Conservation (phyloP, 2,329 filamentous ascomycete species). For the Fusarium burgessii region DNA sequence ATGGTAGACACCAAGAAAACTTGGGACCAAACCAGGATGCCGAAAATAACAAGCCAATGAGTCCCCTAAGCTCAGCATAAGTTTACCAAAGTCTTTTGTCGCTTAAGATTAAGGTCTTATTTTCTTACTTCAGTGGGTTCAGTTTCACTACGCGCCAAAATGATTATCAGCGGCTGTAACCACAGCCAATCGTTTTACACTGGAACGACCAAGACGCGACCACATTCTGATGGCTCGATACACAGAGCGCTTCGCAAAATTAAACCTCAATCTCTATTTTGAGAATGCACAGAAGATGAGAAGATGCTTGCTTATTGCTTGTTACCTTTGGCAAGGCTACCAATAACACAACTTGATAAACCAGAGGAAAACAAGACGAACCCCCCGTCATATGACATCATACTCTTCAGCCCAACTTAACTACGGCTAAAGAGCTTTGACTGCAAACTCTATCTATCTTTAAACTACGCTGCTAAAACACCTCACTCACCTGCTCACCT, state of each 20-base stretch:
- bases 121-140: neutral
- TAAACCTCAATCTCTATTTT: neutral
- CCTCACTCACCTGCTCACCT: neutral
- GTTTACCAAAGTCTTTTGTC: too few species aligned
- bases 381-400: slow-evolving; percentile 35
- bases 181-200: slow-evolving; percentile 35
- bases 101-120: too few species aligned
- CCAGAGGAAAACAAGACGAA: neutral
- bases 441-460: neutral
- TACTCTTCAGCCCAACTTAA: neutral
- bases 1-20: slow-evolving; percentile 4
- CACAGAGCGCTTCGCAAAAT: slow-evolving; percentile 34
- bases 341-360: neutral
- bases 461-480: neutral
- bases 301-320: neutral
- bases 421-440: slow-evolving; percentile 6
- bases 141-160: slow-evolving; percentile 37
- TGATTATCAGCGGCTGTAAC: slow-evolving; percentile 15
- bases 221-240: slow-evolving; percentile 13
- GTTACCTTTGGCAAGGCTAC: neutral
- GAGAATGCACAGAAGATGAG: neutral
- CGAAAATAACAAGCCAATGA: too few species aligned
- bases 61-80: too few species aligned
- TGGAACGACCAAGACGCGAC: slow-evolving; percentile 4
- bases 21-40: too few species aligned